Conservation (phyloP, 169 alveolate species). For the Eimeria sp. region DNA sequence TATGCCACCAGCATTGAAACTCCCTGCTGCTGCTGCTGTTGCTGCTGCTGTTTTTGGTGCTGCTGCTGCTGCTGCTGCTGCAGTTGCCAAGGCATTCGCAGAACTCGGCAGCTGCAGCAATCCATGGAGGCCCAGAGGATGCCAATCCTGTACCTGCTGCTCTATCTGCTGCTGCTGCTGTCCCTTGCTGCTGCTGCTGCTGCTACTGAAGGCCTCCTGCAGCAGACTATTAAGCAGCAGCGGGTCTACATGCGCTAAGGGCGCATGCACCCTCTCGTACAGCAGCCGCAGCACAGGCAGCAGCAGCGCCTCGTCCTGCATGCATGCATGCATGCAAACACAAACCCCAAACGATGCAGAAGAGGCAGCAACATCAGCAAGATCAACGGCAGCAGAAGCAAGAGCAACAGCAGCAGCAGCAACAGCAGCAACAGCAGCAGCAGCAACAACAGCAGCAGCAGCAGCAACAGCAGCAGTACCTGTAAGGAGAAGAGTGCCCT, state of each 20-base stretch:
- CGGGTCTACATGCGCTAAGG: conserved; percentile 75
- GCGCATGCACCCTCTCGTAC: conserved; percentile 49
- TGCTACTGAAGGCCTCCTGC: conserved; percentile 40
- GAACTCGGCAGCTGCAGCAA: neutral
- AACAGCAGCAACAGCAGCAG: neutral
- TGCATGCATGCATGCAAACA: neutral
- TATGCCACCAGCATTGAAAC: neutral
- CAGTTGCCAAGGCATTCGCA: neutral
- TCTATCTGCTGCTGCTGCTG: neutral
- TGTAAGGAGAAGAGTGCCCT: conserved; percentile 7
- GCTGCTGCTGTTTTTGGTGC: conserved; percentile 35
- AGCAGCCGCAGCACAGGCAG: conserved; percentile 47
- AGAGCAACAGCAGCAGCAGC: conserved; percentile 40
- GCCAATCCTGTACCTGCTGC: neutral
- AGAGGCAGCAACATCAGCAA: neutral
- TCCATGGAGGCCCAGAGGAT: neutral
- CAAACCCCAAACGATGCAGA: neutral
- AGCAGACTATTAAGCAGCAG: conserved; percentile 47
- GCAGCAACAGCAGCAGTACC: conserved; percentile 61
- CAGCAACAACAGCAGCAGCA: neutral
- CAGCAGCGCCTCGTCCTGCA: conserved; percentile 58
- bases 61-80: conserved; percentile 50
- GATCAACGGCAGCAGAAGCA: neutral
- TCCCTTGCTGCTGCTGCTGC: conserved; percentile 52
- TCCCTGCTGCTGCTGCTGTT: neutral